These are phyloP conservation scores for Plasmodium malariae DNA, from an alignment of 169 alveolate genomes.

Conservation along the genomic window DNA sequence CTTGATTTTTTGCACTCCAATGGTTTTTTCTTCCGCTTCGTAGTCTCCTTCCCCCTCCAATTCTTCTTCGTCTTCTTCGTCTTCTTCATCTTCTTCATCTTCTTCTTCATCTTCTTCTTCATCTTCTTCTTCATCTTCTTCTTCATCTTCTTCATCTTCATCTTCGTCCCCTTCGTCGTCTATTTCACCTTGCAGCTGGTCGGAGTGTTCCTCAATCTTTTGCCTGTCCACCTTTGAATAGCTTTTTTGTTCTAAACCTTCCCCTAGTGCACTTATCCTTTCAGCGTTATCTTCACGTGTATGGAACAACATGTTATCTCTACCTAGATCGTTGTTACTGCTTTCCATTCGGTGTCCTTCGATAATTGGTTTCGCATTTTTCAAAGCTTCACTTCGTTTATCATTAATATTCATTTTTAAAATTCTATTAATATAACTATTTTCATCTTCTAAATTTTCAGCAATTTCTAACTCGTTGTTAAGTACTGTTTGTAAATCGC, in stretches of 20 bases:
- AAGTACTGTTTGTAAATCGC: slow-evolving; percentile 77
- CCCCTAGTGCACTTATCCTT: no score
- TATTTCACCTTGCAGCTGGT: no score
- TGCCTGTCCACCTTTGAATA: no score
- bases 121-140: slow-evolving; percentile 25
- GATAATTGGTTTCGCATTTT: slow-evolving; percentile 39
- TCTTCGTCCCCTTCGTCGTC: background rate
- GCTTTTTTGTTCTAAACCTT: background rate
- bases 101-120: slow-evolving; percentile 20
- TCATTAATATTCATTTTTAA: slow-evolving; percentile 71
- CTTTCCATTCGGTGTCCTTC: background rate
- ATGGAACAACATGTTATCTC: background rate
- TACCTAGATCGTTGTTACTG: background rate
- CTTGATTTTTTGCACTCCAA: background rate
- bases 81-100: background rate
- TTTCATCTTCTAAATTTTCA: slow-evolving; percentile 74
- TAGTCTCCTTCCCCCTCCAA: background rate
- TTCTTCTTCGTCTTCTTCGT: slow-evolving; percentile 2
- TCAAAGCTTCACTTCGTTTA: slow-evolving; percentile 76
- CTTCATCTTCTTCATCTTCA: slow-evolving; percentile 3
- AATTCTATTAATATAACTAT: slow-evolving; percentile 55
- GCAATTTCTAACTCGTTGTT: slow-evolving; percentile 66
- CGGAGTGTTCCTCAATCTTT: no score
- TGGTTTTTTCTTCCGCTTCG: background rate
- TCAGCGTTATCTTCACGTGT: slow-evolving; percentile 13